Conservation (phyloP, 169 alveolate genomes). For the Plasmodium gonderi region DNA sequence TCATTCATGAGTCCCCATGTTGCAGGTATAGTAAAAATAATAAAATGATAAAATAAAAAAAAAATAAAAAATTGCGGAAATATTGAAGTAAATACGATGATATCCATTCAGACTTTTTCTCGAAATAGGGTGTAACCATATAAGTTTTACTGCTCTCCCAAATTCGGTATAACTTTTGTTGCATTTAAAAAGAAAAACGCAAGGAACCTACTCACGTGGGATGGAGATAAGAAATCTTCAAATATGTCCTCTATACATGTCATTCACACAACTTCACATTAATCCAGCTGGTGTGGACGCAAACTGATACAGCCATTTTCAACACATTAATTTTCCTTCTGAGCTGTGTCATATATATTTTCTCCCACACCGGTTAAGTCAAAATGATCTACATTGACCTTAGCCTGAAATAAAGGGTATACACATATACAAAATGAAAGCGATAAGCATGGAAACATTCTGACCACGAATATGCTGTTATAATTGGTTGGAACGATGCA, state of each 20-base stretch:
- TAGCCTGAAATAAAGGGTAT: conserved; percentile 1
- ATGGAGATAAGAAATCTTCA: neutral
- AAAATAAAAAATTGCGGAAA: no score
- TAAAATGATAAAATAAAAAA: no score
- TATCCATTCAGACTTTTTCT: no score
- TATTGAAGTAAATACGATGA: no score
- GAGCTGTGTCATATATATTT: conserved; percentile 29
- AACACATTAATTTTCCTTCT: conserved; percentile 17
- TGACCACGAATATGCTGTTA: neutral
- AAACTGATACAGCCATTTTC: neutral
- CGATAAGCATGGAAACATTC: neutral
- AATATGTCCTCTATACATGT: neutral
- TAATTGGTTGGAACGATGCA: neutral
- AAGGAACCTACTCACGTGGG: neutral
- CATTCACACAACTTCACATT: neutral
- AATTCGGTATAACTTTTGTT: neutral
- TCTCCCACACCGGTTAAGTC: conserved; percentile 72
- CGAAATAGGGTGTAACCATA: no score
- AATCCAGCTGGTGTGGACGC: no score
- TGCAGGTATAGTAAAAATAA: no score
- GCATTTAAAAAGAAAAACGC: neutral
- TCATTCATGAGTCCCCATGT: no score
- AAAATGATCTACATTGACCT: conserved; percentile 16
- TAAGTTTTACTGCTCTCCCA: neutral
- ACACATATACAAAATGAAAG: no score